Conservation (phyloP, 2,329 filamentous ascomycete species). For the Xylaria multiplex region DNA sequence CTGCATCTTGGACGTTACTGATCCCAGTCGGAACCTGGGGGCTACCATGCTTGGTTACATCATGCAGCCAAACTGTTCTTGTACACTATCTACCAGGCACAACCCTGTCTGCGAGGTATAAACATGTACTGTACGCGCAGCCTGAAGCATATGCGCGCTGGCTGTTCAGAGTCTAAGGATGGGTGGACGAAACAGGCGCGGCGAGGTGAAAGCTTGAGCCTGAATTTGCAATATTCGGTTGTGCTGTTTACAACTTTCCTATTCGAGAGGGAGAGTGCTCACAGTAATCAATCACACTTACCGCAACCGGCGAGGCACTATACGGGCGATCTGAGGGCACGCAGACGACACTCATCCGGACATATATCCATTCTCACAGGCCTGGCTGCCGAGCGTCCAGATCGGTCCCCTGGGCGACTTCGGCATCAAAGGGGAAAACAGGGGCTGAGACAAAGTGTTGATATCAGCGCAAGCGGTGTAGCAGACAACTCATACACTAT, state of each 20-base stretch:
- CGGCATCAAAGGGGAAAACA: constrained; percentile 19
- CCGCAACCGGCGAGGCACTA: constrained; percentile 11
- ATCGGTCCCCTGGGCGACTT: constrained; percentile 15
- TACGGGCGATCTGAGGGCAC: not conserved
- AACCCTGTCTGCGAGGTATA: not conserved
- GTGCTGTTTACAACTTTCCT: not conserved
- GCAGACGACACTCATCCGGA: not conserved
- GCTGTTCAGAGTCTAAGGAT: not conserved
- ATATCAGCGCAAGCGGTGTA: constrained; percentile 28
- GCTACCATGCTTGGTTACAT: constrained; percentile 26
- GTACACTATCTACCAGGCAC: constrained; percentile 18
- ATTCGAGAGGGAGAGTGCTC: not conserved
- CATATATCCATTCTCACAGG: not conserved
- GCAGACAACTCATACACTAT: constrained; percentile 3
- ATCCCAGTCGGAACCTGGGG: constrained; percentile 13
- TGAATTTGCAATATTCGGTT: not conserved
- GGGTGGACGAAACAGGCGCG: not conserved
- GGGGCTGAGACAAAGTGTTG: constrained; percentile 15
- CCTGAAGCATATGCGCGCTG: no score
- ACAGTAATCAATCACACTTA: no score
- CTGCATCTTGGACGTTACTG: not conserved
- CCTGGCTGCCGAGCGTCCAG: constrained; percentile 17
- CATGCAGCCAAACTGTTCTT: constrained; percentile 29
- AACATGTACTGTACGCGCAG: no score
- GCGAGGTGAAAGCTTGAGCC: not conserved